A percentile compares a stretch with the other conserved stretches of the same genome.
These are phyloP conservation scores for Stereocaulon alpinum DNA, from an alignment of 495 filamentous ascomycete genomes.

Conservation along the genomic window DNA sequence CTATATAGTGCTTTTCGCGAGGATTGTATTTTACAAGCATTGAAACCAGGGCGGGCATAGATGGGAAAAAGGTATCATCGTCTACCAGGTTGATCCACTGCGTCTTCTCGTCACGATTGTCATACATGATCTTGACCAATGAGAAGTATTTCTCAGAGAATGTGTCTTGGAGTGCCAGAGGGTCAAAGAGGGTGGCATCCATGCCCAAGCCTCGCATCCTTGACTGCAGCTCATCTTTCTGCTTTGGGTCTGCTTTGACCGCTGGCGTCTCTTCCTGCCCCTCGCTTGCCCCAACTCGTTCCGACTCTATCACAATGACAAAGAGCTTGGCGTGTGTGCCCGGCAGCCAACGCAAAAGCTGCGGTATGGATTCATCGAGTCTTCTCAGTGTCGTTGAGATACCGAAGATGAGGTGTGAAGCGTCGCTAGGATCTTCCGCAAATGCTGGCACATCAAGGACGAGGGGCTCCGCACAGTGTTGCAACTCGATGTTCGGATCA, in stretches of 20 bases:
- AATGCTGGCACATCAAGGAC: slow-evolving; percentile 38
- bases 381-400: slow-evolving; percentile 42
- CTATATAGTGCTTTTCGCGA: slow-evolving; percentile 45
- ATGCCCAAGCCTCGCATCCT: slow-evolving; percentile 42
- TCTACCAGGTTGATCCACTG: slow-evolving; percentile 57
- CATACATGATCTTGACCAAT: slow-evolving; percentile 46
- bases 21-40: slow-evolving; percentile 47
- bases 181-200: slow-evolving; percentile 41
- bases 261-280: slow-evolving; percentile 3
- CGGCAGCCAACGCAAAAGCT: slow-evolving; percentile 40
- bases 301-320: slow-evolving; percentile 39
- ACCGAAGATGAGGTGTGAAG: slow-evolving; percentile 42
- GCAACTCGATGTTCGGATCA: slow-evolving; percentile 27
- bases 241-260: slow-evolving; percentile 22
- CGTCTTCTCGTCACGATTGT: slow-evolving; percentile 40
- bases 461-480: slow-evolving; percentile 34
- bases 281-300: slow-evolving; percentile 16
- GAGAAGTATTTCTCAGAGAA: slow-evolving; percentile 57
- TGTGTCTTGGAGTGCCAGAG: slow-evolving; percentile 36
- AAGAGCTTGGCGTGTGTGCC: slow-evolving; percentile 40
- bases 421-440: slow-evolving; percentile 35
- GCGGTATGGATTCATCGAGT: slow-evolving; percentile 38
- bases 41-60: slow-evolving; percentile 41
- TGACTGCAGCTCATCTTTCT: slow-evolving; percentile 35
- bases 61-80: slow-evolving; percentile 67